Evolutionary conservation across 305 asterid genomes (phyloP).

Genomic region (Ilex paraguariensis): DNA sequence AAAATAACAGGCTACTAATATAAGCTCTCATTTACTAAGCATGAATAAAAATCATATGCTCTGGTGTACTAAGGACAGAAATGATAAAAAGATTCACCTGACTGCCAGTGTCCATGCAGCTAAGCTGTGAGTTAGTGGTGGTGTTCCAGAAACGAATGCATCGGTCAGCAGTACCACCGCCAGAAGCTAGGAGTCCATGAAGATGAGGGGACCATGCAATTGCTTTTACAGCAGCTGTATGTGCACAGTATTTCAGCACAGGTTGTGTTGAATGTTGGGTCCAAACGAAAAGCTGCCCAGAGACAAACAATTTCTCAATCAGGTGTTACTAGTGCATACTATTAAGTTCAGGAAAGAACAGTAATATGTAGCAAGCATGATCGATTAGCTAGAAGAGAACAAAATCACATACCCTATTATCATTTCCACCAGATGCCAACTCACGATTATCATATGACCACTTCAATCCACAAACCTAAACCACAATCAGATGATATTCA

Average conservation of each 20-base stretch:
- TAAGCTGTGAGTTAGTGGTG: constrained; percentile 69
- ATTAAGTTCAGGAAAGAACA: no score
- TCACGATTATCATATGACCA: constrained; percentile 95
- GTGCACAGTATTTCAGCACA: constrained; percentile 79
- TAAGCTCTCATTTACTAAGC: no score
- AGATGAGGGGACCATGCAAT: constrained; percentile 99
- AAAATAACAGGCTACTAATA: no score
- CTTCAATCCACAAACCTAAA: constrained; percentile 95
- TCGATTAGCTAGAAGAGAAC: constrained; percentile 1
- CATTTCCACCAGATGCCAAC: constrained; percentile 98
- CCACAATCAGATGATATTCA: constrained; percentile 1
- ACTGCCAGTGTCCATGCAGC: constrained; percentile 96
- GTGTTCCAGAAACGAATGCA: constrained; percentile 98
- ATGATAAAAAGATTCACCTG: constrained; percentile 43
- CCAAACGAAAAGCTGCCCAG: constrained; percentile 84
- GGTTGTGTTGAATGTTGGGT: constrained; percentile 90
- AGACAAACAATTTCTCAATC: background rate
- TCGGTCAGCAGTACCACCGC: constrained; percentile 97
- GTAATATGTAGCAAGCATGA: constrained; percentile 1
- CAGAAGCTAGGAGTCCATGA: constrained; percentile 95
- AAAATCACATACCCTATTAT: constrained; percentile 59
- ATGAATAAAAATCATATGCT: no score
- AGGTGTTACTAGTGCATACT: background rate
- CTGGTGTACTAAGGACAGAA: no score
- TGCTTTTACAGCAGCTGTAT: constrained; percentile 98